Conservation (phyloP, 208 protist genomes). For the Kentomonas sorsogonicus region DNA sequence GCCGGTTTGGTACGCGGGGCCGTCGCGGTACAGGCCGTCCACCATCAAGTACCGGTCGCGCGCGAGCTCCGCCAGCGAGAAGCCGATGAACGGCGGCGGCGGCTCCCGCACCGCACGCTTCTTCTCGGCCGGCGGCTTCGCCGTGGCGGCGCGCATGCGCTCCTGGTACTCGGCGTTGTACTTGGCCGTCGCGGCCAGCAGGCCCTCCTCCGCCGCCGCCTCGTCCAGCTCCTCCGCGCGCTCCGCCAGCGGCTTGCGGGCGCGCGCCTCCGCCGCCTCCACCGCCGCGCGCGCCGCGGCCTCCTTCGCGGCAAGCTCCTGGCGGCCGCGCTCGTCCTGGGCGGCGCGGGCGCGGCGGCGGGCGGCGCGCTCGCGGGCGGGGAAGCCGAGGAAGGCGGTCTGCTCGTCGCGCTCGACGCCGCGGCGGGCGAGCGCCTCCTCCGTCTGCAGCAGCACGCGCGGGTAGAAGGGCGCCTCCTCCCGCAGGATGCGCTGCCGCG, state of each 20-base stretch:
- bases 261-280: constrained; percentile 4
- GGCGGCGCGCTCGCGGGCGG: background rate
- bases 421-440: background rate
- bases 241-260: too few relatives aligned
- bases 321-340: background rate
- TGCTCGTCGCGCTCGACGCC: background rate
- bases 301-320: background rate
- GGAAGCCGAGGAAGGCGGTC: too few relatives aligned
- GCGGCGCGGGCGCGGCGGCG: background rate
- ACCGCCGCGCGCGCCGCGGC: background rate
- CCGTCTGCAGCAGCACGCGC: background rate
- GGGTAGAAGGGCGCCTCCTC: background rate
- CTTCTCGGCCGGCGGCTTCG: background rate
- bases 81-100: constrained; percentile 44
- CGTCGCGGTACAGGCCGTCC: constrained; percentile 29
- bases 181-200: constrained; percentile 17
- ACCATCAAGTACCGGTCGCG: constrained; percentile 21
- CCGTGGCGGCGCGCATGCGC: constrained; percentile 13
- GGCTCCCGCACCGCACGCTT: too few relatives aligned
- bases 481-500: background rate
- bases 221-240: constrained; percentile 6
- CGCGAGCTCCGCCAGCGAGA: constrained; percentile 34
- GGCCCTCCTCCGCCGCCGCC: constrained; percentile 9
- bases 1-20: constrained; percentile 44
- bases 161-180: constrained; percentile 28